Evolutionary conservation across 2,329 filamentous ascomycete species (phyloP).

Genomic region (Botrytis tulipae): DNA sequence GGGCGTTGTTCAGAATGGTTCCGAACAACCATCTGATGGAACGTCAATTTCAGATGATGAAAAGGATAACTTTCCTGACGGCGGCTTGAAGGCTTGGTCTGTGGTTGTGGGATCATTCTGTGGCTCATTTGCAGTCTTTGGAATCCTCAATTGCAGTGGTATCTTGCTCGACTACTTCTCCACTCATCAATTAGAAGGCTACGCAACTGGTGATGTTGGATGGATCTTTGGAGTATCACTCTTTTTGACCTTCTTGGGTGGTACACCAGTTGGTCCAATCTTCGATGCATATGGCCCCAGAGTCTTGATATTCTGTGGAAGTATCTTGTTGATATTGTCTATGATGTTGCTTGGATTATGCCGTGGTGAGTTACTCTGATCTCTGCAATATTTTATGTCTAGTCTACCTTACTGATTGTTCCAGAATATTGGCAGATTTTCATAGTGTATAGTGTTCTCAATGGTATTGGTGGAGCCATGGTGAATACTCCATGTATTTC

Average conservation of each 20-base stretch:
- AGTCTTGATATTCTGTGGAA: constrained; percentile 35
- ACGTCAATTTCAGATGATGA: constrained; percentile 28
- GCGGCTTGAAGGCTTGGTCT: constrained; percentile 61
- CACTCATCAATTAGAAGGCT: constrained; percentile 57
- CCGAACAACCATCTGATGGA: constrained; percentile 23
- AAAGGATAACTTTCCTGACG: constrained; percentile 58
- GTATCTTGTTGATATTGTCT: constrained; percentile 33
- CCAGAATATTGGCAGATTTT: constrained; percentile 67
- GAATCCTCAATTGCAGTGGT: constrained; percentile 56
- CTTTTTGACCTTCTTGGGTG: constrained; percentile 68
- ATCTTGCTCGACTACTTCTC: constrained; percentile 57
- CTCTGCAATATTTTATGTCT: background rate
- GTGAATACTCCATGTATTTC: constrained; percentile 66
- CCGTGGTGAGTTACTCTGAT: constrained; percentile 42
- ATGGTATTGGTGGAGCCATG: constrained; percentile 60
- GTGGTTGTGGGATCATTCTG: constrained; percentile 66
- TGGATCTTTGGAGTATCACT: constrained; percentile 59
- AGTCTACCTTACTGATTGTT: constrained; percentile 17
- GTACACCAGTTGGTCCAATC: constrained; percentile 66
- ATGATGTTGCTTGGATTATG: constrained; percentile 58
- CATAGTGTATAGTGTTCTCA: constrained; percentile 60
- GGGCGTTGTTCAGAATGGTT: constrained; percentile 19
- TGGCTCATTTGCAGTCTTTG: constrained; percentile 59
- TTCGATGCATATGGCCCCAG: constrained; percentile 66
- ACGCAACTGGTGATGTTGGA: constrained; percentile 58